phyloP scores from a whole-genome alignment of 2,329 filamentous ascomycete species.

The Pseudocercospora crystallina region DNA sequence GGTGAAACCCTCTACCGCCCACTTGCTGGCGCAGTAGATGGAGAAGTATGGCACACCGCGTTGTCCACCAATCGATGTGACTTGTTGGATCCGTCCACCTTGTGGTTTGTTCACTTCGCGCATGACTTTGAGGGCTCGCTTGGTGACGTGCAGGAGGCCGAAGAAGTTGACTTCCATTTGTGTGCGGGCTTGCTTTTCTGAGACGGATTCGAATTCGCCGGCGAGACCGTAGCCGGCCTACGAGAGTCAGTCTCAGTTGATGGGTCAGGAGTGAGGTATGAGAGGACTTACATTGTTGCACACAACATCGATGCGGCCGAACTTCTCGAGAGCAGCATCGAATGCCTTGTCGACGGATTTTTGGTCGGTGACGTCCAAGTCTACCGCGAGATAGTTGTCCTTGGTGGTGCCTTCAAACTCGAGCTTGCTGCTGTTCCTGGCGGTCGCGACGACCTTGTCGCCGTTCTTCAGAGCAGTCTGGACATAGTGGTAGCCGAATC shows the following conservation, averaged over 20 bases:
- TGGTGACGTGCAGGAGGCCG: constrained; percentile 56
- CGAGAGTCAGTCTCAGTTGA: constrained; percentile 27
- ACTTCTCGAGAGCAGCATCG: constrained; percentile 47
- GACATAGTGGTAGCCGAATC: constrained; percentile 47
- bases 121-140: constrained; percentile 46
- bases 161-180: constrained; percentile 63
- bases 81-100: constrained; percentile 56
- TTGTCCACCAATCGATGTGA: constrained; percentile 56
- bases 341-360: constrained; percentile 48
- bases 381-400: constrained; percentile 50
- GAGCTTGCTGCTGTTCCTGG: constrained; percentile 46
- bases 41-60: constrained; percentile 43
- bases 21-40: constrained; percentile 46
- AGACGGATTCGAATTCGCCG: constrained; percentile 55
- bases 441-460: constrained; percentile 48
- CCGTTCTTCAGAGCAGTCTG: constrained; percentile 44
- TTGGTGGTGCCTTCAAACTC: constrained; percentile 41
- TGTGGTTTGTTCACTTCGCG: constrained; percentile 43
- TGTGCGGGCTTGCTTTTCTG: constrained; percentile 49
- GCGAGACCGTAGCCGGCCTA: constrained; percentile 60
- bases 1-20: constrained; percentile 51
- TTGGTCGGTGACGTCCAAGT: constrained; percentile 54
- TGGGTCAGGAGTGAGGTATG: neutral
- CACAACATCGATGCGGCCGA: constrained; percentile 59
- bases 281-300: constrained; percentile 8